These are phyloP conservation scores for Scheffersomyces lignicola DNA, from an alignment of 1,139 yeast species.

Conservation along the genomic window DNA sequence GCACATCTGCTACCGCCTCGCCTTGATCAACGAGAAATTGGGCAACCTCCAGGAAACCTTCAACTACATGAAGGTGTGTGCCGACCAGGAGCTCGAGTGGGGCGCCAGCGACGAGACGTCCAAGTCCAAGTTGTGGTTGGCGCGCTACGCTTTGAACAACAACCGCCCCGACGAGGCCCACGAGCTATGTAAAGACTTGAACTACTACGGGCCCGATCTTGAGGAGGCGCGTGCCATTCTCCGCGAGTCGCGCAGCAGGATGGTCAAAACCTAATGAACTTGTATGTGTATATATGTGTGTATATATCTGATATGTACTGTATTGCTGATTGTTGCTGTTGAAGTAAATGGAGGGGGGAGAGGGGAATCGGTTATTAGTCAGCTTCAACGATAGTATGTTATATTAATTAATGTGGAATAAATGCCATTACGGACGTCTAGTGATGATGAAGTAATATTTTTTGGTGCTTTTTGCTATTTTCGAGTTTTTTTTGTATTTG, in stretches of 20 bases:
- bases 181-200: conserved; percentile 70
- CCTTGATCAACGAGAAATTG: conserved; percentile 61
- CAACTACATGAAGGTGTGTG: conserved; percentile 70
- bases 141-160: conserved; percentile 60
- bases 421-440: too few relatives aligned
- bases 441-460: too few relatives aligned
- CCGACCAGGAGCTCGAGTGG: conserved; percentile 64
- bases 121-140: conserved; percentile 86
- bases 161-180: conserved; percentile 69
- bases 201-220: conserved; percentile 75
- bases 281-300: conserved; percentile 1
- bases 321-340: not conserved
- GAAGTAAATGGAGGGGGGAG: not conserved
- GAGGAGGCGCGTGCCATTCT: conserved; percentile 89
- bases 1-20: conserved; percentile 65
- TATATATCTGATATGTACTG: not conserved
- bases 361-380: not conserved
- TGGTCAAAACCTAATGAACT: conserved; percentile 16
- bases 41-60: conserved; percentile 55
- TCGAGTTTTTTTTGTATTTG: too few relatives aligned
- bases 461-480: too few relatives aligned
- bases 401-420: not conserved
- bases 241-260: conserved; percentile 60
- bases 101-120: conserved; percentile 77
- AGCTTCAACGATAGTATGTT: not conserved